phyloP scores from a whole-genome alignment of 495 filamentous ascomycete genomes.

The Aspergillus ostianus region DNA sequence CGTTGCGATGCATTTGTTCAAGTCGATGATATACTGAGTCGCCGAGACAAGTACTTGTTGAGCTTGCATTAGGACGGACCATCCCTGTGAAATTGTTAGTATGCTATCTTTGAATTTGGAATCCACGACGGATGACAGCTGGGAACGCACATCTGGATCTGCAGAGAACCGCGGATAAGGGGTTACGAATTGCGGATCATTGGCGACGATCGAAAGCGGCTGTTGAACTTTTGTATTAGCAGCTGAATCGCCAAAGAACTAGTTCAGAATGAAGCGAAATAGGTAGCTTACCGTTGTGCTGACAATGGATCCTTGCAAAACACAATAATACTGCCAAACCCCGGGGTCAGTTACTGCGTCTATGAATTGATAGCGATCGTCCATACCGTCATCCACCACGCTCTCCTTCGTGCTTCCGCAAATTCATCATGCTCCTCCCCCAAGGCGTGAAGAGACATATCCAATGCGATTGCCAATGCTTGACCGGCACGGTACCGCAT shows the following conservation, averaged over 20 bases:
- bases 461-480: conserved; percentile 53
- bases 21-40: conserved; percentile 55
- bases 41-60: conserved; percentile 57
- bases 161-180: conserved; percentile 51
- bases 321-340: conserved; percentile 51
- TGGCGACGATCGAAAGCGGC: conserved; percentile 53
- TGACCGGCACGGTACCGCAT: conserved; percentile 59
- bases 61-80: conserved; percentile 54
- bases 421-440: conserved; percentile 46
- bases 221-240: conserved; percentile 19
- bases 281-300: conserved; percentile 51
- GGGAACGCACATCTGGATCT: conserved; percentile 47
- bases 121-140: background rate
- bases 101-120: background rate
- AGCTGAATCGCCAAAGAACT: background rate
- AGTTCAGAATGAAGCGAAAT: background rate
- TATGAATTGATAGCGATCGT: background rate
- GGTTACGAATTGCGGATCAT: conserved; percentile 56
- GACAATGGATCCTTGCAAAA: conserved; percentile 58
- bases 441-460: conserved; percentile 49
- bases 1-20: conserved; percentile 41
- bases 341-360: conserved; percentile 5
- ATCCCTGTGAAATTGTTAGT: conserved; percentile 40
- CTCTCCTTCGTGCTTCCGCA: conserved; percentile 53
- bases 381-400: conserved; percentile 63